Evolutionary conservation across 2,329 filamentous ascomycete species (phyloP).

Genomic region (Aureobasidium sp.): DNA sequence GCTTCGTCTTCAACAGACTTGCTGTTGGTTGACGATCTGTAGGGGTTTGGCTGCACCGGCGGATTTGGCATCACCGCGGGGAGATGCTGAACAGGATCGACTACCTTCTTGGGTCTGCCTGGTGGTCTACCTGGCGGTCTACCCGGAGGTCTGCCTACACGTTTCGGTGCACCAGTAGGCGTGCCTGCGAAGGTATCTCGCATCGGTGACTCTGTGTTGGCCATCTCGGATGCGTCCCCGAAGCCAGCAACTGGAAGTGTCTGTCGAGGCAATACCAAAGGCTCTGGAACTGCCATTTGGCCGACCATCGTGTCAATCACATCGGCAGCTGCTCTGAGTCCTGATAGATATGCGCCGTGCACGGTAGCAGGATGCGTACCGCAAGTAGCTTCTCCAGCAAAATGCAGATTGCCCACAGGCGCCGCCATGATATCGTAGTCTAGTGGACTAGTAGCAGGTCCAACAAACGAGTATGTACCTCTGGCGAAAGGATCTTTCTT

Average conservation of each 20-base stretch:
- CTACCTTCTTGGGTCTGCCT: constrained; percentile 11
- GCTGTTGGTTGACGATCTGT: constrained; percentile 13
- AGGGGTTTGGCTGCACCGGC: constrained; percentile 8
- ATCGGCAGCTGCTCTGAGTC: constrained; percentile 80
- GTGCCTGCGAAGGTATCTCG: background rate
- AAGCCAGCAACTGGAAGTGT: constrained; percentile 31
- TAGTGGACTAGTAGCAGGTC: constrained; percentile 67
- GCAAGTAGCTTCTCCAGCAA: constrained; percentile 93
- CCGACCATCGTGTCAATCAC: constrained; percentile 74
- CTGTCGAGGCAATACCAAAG: constrained; percentile 60
- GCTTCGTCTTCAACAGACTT: constrained; percentile 32
- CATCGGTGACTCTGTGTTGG: background rate
- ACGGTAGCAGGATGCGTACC: constrained; percentile 95
- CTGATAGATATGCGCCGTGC: constrained; percentile 91
- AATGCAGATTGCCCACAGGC: constrained; percentile 78
- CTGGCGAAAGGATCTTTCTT: constrained; percentile 82
- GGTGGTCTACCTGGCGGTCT: background rate
- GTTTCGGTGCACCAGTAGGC: background rate
- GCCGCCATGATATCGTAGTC: constrained; percentile 92
- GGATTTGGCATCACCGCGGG: constrained; percentile 9
- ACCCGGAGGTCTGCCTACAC: background rate
- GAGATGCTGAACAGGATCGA: constrained; percentile 4
- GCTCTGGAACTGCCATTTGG: constrained; percentile 66
- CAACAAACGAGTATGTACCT: constrained; percentile 92
- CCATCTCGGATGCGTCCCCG: constrained; percentile 15